These are phyloP conservation scores for Akanthomyces dipterigenus DNA, from an alignment of 2,329 filamentous ascomycete species.

Conservation along the genomic window DNA sequence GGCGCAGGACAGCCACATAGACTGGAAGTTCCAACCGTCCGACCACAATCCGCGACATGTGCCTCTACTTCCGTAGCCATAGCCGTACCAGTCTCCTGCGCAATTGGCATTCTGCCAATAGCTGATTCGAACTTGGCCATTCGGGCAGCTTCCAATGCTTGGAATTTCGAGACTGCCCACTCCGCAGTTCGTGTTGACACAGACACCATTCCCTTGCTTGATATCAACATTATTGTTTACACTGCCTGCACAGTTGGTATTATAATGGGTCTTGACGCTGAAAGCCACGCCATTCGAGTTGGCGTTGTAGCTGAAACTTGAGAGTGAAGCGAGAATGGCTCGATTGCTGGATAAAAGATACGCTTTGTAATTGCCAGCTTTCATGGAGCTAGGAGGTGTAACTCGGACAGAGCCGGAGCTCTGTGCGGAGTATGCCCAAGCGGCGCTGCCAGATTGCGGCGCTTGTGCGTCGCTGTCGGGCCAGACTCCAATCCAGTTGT, in stretches of 20 bases:
- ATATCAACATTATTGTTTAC: not conserved
- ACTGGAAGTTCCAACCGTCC: constrained; percentile 1
- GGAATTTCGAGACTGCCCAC: constrained; percentile 3
- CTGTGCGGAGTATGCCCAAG: not conserved
- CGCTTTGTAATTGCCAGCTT: not conserved
- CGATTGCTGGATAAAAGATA: not conserved
- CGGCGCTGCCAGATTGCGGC: not conserved
- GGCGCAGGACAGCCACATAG: constrained; percentile 1
- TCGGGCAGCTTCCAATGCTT: not conserved
- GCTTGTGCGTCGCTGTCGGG: not conserved
- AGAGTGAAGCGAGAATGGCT: not conserved
- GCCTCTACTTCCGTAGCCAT: constrained; percentile 5
- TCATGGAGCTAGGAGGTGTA: not conserved
- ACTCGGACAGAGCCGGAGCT: not conserved
- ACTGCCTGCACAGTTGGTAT: not conserved
- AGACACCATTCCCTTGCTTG: not conserved
- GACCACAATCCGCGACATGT: constrained; percentile 4
- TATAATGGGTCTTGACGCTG: not conserved
- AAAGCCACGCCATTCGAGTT: not conserved
- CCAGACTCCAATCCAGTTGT: constrained; percentile 7
- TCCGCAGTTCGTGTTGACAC: constrained; percentile 2
- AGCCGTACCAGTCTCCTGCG: constrained; percentile 6
- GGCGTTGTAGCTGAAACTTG: not conserved
- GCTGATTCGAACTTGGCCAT: constrained; percentile 4
- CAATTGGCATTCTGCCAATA: constrained; percentile 7